Percentiles rank a stretch among this genome's conserved stretches.
Conservation (phyloP, 2,329 filamentous ascomycete species). For the Penicillium griseofulvum region DNA sequence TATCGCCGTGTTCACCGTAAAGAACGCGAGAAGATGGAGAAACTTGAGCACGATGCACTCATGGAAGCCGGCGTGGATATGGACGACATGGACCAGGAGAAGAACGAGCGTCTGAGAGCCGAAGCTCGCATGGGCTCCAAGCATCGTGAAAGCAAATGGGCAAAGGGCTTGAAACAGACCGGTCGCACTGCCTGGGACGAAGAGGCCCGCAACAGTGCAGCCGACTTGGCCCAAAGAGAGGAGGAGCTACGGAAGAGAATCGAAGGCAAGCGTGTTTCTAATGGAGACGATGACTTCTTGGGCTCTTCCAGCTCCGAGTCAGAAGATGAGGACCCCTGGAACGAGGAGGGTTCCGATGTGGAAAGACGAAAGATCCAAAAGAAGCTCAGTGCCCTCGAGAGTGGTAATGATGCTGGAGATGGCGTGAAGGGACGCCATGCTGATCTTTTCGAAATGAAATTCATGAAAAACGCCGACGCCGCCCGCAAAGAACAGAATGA, state of each 20-base stretch:
- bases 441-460: constrained; percentile 79
- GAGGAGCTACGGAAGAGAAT: constrained; percentile 79
- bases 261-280: constrained; percentile 66
- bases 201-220: constrained; percentile 72
- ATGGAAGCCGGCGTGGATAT: constrained; percentile 59
- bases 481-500: constrained; percentile 76
- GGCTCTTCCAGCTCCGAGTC: constrained; percentile 60
- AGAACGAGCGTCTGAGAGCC: constrained; percentile 70
- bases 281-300: constrained; percentile 57
- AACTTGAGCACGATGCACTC: constrained; percentile 58
- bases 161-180: constrained; percentile 75
- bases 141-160: constrained; percentile 88
- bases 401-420: constrained; percentile 43
- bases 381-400: constrained; percentile 50
- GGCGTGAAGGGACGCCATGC: constrained; percentile 53
- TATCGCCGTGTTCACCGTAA: constrained; percentile 90
- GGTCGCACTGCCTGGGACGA: constrained; percentile 86
- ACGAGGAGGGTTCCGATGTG: constrained; percentile 46
- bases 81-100: constrained; percentile 64
- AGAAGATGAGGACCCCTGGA: constrained; percentile 58
- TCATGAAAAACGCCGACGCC: constrained; percentile 89
- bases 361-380: constrained; percentile 38
- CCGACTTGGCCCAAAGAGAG: constrained; percentile 76
- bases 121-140: constrained; percentile 81
- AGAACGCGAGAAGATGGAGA: constrained; percentile 61